Conservation (phyloP, 768 basidiomycete species). For the Leucogyrophana mollusca region DNA sequence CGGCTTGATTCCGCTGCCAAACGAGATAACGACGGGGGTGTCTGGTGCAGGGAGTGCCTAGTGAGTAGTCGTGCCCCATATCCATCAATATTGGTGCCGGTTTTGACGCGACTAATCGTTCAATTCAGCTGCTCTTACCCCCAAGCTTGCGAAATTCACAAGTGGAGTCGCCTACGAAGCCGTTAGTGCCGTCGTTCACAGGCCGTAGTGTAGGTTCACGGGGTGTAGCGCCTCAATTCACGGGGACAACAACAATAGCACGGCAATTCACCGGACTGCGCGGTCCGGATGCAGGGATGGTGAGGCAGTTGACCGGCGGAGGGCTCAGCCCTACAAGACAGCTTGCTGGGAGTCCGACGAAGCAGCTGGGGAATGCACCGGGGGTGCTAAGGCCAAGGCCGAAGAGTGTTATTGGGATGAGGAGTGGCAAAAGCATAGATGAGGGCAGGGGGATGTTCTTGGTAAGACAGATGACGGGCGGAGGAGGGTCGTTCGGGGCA, state of each 20-base stretch:
- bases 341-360: slow-evolving; percentile 65
- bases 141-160: slow-evolving; percentile 45
- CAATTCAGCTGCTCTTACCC: slow-evolving; percentile 55
- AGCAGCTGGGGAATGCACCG: slow-evolving; percentile 48
- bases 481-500: slow-evolving; percentile 23
- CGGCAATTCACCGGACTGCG: slow-evolving; percentile 72
- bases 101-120: slow-evolving; percentile 7
- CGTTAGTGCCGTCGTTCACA: slow-evolving; percentile 45
- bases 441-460: slow-evolving; percentile 72
- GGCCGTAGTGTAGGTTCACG: slow-evolving; percentile 32
- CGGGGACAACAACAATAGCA: slow-evolving; percentile 71
- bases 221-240: slow-evolving; percentile 53
- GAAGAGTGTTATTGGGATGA: slow-evolving; percentile 75
- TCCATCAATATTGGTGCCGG: slow-evolving; percentile 2
- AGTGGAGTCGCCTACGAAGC: slow-evolving; percentile 50
- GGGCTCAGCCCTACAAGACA: slow-evolving; percentile 68
- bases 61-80: slow-evolving; percentile 39
- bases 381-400: slow-evolving; percentile 56
- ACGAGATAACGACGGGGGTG: slow-evolving; percentile 60
- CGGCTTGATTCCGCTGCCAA: slow-evolving; percentile 82
- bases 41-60: slow-evolving; percentile 85
- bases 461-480: slow-evolving; percentile 77
- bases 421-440: slow-evolving; percentile 59
- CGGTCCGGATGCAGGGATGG: slow-evolving; percentile 32
- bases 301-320: slow-evolving; percentile 66